Evolutionary conservation across 1,284 basidiomycete genomes (phyloP), one percentile per base, ranked within the genome.

Genomic region (Hortiboletus rubellus): DNA sequence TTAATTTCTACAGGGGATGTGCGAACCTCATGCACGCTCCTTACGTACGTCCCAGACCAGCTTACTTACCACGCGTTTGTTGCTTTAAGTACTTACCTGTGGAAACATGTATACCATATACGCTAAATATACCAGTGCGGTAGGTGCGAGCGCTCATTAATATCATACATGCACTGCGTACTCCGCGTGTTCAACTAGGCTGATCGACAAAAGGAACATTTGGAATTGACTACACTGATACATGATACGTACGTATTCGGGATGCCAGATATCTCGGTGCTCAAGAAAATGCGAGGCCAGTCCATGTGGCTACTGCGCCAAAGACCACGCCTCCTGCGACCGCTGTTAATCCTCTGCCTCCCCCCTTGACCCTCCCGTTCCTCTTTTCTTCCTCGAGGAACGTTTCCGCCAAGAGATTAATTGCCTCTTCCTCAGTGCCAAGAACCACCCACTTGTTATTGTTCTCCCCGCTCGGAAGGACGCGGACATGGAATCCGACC

Each of bases 381-480:
- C 62, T 71, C 43, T 58, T 58, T 56, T 67, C 63, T 49, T 76
- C 74, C 50, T 82, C 70, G 46, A 72, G 75, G 40, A 71, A 68
- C 45, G 61, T 71, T 37, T 57, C 36, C 4, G 57, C 38, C 63
- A 74, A 51, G 61, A 72, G 54, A 74, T 74, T 47, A 54, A 76
- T 64, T 64, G 74, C 62, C 73, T 77, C 46, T 18, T 74, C 68
- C 38, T 84, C 77, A n/a, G 71, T 74, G 31, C 82, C 84, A 38
- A 86, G 72, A 41, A 85, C 68, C 34, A 84, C 67, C 46, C 78
- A 79, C 43, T 77, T 69, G 15, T 62, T 72, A 9, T 62, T 60
- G n/a, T 73, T 69, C 17, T 74, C 72, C 22, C 52, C 61, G 38
- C 62, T 60, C 5, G 64, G 56, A 50, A 79, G 73, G 22, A 75